Base-by-base conservation (phyloP, 139 green algal species). In the Raphidocelis subcapitata region DNA sequence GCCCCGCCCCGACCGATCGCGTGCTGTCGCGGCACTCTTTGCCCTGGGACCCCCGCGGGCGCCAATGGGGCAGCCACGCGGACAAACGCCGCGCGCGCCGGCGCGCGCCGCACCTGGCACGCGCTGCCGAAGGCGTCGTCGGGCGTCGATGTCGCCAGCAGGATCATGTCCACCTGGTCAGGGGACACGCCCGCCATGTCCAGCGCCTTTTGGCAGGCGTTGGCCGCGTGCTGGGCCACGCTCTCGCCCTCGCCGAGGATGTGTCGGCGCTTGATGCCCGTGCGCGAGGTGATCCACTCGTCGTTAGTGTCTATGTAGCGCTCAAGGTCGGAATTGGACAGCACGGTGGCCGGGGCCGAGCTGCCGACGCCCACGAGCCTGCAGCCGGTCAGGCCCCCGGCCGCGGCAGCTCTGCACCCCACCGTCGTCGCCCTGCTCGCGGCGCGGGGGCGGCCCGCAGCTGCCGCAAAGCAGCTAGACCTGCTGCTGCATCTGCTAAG, bases 51-150 rank as follows among this genome's bases (percentile, higher is more conserved):
- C n/a, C n/a, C n/a, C n/a, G n/a, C n/a, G n/a, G n/a, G n/a, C n/a
- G n/a, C n/a, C n/a, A n/a, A n/a, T n/a, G n/a, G n/a, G n/a, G n/a
- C n/a, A n/a, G n/a, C n/a, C n/a, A n/a, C n/a, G n/a, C n/a, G n/a
- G n/a, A n/a, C n/a, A n/a, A n/a, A n/a, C n/a, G n/a, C n/a, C n/a
- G 10, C 14, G 55, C 55, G 55, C 8, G 55, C 26, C 28, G 10
- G 14, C 8, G 26, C 14, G 24, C 41, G 8, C 32, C 72, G 1
- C 62, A 94, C 88, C 72, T 87, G 74, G 73, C 90, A 94, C 52
- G 95, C 96, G 62, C 78, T 90, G 18, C 96, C 96, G 80, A 99
- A 99, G 0, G 93, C 56, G 75, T 99, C 96, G 62, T 99, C 96
- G 2, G 96, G 91, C 2, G 83, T 92, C 28, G 90, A 97, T 15